A percentile compares a stretch with the other conserved stretches of the same genome.
Conservation (phyloP, 2,329 filamentous ascomycete species). For the Simplicillium sp. region DNA sequence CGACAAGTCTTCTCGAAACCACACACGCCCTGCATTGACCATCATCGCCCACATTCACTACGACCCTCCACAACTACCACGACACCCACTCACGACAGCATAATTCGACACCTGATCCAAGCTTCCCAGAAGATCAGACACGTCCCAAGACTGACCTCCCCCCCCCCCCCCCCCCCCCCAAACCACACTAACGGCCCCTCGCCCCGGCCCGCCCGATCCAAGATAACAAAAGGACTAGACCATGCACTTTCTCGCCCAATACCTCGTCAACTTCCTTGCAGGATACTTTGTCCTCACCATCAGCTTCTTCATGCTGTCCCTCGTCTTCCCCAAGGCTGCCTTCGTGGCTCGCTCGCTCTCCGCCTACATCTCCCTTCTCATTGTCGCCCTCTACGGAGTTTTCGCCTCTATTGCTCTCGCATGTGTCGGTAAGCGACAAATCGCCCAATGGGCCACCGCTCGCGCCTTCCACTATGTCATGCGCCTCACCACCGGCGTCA, state of each 20-base stretch:
- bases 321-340: conserved; percentile 46
- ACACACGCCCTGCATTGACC: too few species aligned
- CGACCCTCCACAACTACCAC: too few species aligned
- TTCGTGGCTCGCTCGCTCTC: conserved; percentile 63
- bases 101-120: too few species aligned
- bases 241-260: conserved; percentile 27
- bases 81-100: too few species aligned
- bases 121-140: too few species aligned
- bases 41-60: too few species aligned
- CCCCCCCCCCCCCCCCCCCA: not conserved
- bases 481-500: conserved; percentile 64
- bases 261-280: conserved; percentile 35
- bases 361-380: conserved; percentile 52
- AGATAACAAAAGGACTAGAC: conserved; percentile 2
- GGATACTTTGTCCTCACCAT: conserved; percentile 42
- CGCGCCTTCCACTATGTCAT: conserved; percentile 75
- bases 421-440: conserved; percentile 59
- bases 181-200: too few species aligned
- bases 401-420: conserved; percentile 63
- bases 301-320: conserved; percentile 53
- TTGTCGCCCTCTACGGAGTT: conserved; percentile 63
- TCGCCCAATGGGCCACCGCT: conserved; percentile 78
- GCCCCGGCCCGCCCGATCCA: not conserved
- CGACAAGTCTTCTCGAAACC: too few species aligned
- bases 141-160: not conserved